A percentile compares a stretch with the other conserved stretches of the same genome.
These are phyloP conservation scores for Neodidymelliopsis sp. DNA, from an alignment of 2,329 filamentous ascomycete genomes.

Conservation along the genomic window DNA sequence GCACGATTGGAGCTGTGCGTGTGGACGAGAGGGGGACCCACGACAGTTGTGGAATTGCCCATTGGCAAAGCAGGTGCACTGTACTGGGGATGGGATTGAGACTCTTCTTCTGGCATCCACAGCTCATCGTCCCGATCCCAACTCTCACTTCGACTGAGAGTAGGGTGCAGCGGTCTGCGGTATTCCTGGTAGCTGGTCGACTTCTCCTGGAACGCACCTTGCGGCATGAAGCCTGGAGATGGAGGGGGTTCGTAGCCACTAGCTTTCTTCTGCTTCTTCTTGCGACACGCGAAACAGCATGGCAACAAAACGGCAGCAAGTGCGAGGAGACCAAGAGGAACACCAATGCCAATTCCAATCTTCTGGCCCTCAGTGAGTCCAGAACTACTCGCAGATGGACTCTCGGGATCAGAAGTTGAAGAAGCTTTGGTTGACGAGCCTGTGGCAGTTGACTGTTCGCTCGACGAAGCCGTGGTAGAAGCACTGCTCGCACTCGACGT, in stretches of 20 bases:
- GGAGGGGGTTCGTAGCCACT: slow-evolving; percentile 41
- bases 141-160: slow-evolving; percentile 25
- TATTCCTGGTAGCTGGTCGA: slow-evolving; percentile 31
- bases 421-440: slow-evolving; percentile 9
- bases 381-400: slow-evolving; percentile 24
- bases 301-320: slow-evolving; percentile 48
- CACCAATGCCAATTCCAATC: slow-evolving; percentile 45
- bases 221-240: slow-evolving; percentile 48
- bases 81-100: slow-evolving; percentile 4
- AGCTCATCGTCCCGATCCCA: slow-evolving; percentile 45
- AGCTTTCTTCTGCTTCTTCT: slow-evolving; percentile 28
- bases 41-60: slow-evolving; percentile 30
- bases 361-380: slow-evolving; percentile 39
- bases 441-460: background rate
- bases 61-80: slow-evolving; percentile 21
- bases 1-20: slow-evolving; percentile 46
- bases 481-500: slow-evolving; percentile 11
- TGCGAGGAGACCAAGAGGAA: slow-evolving; percentile 66
- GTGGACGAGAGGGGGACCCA: slow-evolving; percentile 38
- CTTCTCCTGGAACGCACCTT: slow-evolving; percentile 45
- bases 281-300: slow-evolving; percentile 39
- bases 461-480: slow-evolving; percentile 11
- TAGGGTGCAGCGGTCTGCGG: slow-evolving; percentile 29
- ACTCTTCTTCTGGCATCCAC: slow-evolving; percentile 10
- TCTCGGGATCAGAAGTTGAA: slow-evolving; percentile 23